Conservation (phyloP, 208 protist genomes). For the Leishmania arabica region DNA sequence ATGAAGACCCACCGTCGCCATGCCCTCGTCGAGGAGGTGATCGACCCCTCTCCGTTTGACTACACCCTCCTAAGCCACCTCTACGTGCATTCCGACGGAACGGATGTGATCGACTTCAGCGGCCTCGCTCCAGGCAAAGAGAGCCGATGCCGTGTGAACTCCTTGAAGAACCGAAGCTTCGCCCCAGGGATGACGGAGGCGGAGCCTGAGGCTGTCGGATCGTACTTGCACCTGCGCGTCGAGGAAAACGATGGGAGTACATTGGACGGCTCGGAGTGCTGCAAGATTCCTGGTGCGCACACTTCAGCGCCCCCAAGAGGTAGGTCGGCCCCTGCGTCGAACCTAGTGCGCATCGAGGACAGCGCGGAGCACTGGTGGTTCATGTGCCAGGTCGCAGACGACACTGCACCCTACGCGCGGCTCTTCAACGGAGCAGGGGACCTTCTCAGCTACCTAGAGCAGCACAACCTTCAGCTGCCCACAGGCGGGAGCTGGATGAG, state of each 20-base stretch:
- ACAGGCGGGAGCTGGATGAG: background rate
- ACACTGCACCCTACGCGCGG: constrained; percentile 53
- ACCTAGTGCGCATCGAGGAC: constrained; percentile 64
- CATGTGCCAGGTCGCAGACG: constrained; percentile 48
- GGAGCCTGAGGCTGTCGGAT: constrained; percentile 20
- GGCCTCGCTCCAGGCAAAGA: constrained; percentile 43
- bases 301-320: constrained; percentile 1
- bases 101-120: constrained; percentile 81
- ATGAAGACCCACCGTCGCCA: constrained; percentile 73
- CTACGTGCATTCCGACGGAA: constrained; percentile 73
- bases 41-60: constrained; percentile 61
- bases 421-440: constrained; percentile 47
- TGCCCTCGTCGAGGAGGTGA: constrained; percentile 26
- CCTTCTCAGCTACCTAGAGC: constrained; percentile 50
- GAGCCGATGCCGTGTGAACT: constrained; percentile 25
- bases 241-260: constrained; percentile 22
- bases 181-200: background rate
- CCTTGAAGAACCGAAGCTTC: constrained; percentile 52
- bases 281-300: background rate
- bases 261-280: background rate
- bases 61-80: constrained; percentile 73
- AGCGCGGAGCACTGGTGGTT: constrained; percentile 76
- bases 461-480: constrained; percentile 45
- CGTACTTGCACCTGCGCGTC: constrained; percentile 53
- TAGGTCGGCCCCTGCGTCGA: constrained; percentile 12